Conservation (phyloP, 73 alveolate genomes). For the Blepharisma japonicum region DNA sequence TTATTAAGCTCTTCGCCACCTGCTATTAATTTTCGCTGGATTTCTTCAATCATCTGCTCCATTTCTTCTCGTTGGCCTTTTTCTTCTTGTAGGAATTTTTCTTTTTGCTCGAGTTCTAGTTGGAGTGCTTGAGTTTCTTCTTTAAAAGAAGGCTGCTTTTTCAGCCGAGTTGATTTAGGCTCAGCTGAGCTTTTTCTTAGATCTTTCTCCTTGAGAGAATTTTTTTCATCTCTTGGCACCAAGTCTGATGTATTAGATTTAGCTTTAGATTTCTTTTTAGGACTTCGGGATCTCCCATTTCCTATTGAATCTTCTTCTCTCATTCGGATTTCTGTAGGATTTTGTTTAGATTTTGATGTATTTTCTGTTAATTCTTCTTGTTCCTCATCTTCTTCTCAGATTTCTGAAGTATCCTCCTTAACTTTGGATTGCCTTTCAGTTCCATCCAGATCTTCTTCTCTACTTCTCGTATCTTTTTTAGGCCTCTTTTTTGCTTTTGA, state of each 20-base stretch:
- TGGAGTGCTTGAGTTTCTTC: slow-evolving; percentile 41
- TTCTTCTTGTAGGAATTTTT: slow-evolving; percentile 68
- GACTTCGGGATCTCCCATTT: too few relatives aligned
- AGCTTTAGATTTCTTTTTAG: too few relatives aligned
- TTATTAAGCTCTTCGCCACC: slow-evolving; percentile 46
- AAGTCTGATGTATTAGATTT: too few relatives aligned
- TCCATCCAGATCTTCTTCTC: too few relatives aligned
- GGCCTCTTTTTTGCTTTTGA: too few relatives aligned
- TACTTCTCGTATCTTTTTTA: too few relatives aligned
- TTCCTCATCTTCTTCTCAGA: slow-evolving; percentile 37
- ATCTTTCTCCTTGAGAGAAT: too few relatives aligned
- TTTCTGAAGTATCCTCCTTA: background rate
- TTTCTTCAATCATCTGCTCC: slow-evolving; percentile 60
- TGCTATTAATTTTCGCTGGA: slow-evolving; percentile 43
- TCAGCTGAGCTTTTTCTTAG: slow-evolving; percentile 5
- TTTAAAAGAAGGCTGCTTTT: slow-evolving; percentile 33
- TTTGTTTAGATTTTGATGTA: too few relatives aligned
- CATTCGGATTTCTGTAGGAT: too few relatives aligned
- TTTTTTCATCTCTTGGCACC: too few relatives aligned
- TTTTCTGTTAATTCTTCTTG: background rate
- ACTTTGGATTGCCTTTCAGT: too few relatives aligned
- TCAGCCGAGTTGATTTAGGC: background rate
- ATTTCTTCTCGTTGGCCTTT: slow-evolving; percentile 67
- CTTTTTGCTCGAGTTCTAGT: slow-evolving; percentile 37
- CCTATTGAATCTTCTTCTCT: too few relatives aligned